A percentile compares a stretch with the other conserved stretches of the same genome.
phyloP scores from a whole-genome alignment of 306 rosid species.

The cucumber (Cucumis sativus) region DNA sequence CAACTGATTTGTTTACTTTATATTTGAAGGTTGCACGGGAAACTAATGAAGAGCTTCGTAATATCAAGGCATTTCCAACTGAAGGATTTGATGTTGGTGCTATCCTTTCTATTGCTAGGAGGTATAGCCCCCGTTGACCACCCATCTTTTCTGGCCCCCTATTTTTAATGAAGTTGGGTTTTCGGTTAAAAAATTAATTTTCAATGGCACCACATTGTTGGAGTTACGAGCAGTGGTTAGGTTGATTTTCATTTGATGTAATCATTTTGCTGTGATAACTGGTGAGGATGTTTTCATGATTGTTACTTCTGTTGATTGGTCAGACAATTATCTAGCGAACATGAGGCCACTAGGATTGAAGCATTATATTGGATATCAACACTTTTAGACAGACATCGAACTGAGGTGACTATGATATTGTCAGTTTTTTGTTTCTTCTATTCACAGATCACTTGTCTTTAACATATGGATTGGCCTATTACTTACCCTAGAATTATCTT shows the following conservation, averaged over 20 bases:
- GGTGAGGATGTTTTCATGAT: constrained; percentile 15
- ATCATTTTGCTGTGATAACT: not conserved
- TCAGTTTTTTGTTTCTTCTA: not conserved
- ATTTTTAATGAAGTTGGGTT: not conserved
- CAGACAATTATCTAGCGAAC: constrained; percentile 87
- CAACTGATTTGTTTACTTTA: not conserved
- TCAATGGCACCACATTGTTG: not conserved
- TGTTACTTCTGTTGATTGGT: constrained; percentile 24
- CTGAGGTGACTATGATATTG: constrained; percentile 42
- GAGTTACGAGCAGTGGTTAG: not conserved
- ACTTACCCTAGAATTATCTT: not conserved
- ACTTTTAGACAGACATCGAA: constrained; percentile 68
- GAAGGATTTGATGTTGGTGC: constrained; percentile 86
- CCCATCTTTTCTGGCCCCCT: not conserved
- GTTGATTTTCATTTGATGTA: constrained; percentile 9
- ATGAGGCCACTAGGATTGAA: constrained; percentile 94
- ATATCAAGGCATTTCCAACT: constrained; percentile 62
- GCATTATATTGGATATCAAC: constrained; percentile 92
- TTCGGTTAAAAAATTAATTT: no score
- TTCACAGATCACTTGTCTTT: not conserved
- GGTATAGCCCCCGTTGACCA: constrained; percentile 30
- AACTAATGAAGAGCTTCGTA: constrained; percentile 95
- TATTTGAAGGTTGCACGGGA: constrained; percentile 84
- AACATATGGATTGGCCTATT: not conserved
- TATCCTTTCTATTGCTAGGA: constrained; percentile 75